phyloP scores from a whole-genome alignment of 441 rosid genomes.

The Mallotus repandus region DNA sequence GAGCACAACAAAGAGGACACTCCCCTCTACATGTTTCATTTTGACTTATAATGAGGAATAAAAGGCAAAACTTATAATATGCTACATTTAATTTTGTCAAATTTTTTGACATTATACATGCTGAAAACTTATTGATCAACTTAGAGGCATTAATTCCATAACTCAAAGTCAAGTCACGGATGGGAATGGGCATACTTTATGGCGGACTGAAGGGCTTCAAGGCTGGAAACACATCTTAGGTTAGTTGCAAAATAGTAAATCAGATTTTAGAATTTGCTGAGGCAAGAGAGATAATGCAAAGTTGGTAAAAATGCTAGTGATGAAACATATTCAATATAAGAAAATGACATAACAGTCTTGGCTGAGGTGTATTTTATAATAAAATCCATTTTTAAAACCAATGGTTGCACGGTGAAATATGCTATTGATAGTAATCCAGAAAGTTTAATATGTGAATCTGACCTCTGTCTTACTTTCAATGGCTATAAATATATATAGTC shows the following conservation, averaged over 20 bases:
- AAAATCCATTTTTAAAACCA: background rate
- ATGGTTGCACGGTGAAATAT: background rate
- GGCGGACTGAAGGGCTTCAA: constrained; percentile 71
- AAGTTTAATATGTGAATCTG: constrained; percentile 23
- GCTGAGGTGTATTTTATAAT: constrained; percentile 10
- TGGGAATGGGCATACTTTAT: constrained; percentile 44
- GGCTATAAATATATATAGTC: constrained; percentile 39
- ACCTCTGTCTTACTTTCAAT: constrained; percentile 71
- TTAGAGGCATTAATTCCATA: background rate
- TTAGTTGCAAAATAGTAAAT: constrained; percentile 46
- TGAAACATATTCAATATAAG: background rate
- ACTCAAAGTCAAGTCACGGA: background rate
- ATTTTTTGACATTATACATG: background rate
- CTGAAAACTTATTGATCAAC: background rate
- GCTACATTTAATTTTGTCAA: constrained; percentile 2
- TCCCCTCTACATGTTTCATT: no score
- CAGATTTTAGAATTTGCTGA: constrained; percentile 13
- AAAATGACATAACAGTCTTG: background rate
- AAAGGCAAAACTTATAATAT: background rate
- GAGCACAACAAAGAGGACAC: no score
- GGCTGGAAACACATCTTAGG: constrained; percentile 68
- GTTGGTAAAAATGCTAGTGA: background rate
- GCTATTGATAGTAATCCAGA: background rate
- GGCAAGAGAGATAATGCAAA: constrained; percentile 4
- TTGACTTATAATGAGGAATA: background rate